Base-by-base conservation (phyloP, 2,329 filamentous ascomycete genomes). In the Microascus cirrosus region DNA sequence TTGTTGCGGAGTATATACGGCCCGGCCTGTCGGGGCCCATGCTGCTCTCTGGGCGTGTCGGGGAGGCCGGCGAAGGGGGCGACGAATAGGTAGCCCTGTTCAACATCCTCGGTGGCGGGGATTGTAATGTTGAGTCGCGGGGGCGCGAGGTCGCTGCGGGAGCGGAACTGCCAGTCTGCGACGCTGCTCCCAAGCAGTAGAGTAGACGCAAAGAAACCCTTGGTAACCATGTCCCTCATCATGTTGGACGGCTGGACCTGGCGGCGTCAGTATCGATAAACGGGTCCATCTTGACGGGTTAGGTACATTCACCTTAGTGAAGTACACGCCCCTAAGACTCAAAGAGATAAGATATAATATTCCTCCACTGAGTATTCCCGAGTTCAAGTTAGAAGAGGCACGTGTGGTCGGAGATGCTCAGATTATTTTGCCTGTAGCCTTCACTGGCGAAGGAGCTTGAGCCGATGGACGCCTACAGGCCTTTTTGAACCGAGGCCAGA, bases 1-100 rank as follows among this genome's bases (percentile, higher is more conserved):
- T 78, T 67, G 62, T 80, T 74, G 6, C 73, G 72, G 62, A 81
- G 76, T 61, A 83, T 83, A 64, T 83, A 83, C 0, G 79, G 76
- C 0, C 70, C 78, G 1, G 77, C 71, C 65, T 82, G 79, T 5
- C 73, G 72, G 1, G 79, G 78, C 0, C 75, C 76, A 59, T 75
- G 71, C 59, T 69, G 70, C 60, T 69, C 71, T 13, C 20, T 32
- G 13, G 42, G 54, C 11, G 54, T 56, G 56, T 72, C 70, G 22
- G 65, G 65, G 22, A 65, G 67, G 6, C 71, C 70, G 0, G 69
- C 66, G 55, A 71, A 73, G 6, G 71, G 71, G 10, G 69, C 71
- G 8, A 77, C 60, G 61, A 78, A 78, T 22, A 78, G 63, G 53
- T 74, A 77, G 11, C 75, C 76, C 25, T 65, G 61, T 55, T 73